Evolutionary conservation across 1,284 basidiomycete species (phyloP).

Genomic region (Tilletia caries): DNA sequence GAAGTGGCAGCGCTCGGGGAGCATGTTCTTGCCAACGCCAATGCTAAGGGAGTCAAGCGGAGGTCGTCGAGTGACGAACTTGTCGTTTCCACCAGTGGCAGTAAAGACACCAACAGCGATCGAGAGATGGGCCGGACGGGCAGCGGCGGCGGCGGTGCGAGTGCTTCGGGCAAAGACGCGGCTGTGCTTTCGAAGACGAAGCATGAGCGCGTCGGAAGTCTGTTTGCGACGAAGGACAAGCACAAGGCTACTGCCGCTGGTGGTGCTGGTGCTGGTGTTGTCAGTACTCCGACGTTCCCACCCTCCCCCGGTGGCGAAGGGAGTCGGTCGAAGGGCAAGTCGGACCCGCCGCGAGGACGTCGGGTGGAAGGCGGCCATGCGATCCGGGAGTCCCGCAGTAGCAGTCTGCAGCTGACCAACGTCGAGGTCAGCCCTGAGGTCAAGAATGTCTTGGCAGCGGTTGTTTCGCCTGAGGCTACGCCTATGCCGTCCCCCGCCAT

Average conservation of each 20-base stretch:
- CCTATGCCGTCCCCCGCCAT: neutral
- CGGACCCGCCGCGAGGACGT: neutral
- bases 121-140: slow-evolving; percentile 10
- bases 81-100: no score
- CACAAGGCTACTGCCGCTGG: neutral
- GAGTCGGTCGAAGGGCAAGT: neutral
- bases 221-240: neutral
- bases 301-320: neutral
- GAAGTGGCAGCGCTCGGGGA: slow-evolving; percentile 47
- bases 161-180: slow-evolving; percentile 15
- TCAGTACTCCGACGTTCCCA: neutral
- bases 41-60: slow-evolving; percentile 23
- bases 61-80: slow-evolving; percentile 14
- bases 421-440: neutral
- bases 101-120: neutral
- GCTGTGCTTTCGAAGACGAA: slow-evolving; percentile 18
- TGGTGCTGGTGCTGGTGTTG: neutral
- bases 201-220: neutral
- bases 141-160: no score
- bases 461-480: neutral
- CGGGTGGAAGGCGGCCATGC: neutral
- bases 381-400: neutral
- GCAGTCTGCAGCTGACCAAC: neutral
- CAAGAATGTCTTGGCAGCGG: neutral
- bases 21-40: slow-evolving; percentile 39